These are phyloP conservation scores for Amanita rimosa DNA, from an alignment of 768 basidiomycete genomes.

Conservation along the genomic window DNA sequence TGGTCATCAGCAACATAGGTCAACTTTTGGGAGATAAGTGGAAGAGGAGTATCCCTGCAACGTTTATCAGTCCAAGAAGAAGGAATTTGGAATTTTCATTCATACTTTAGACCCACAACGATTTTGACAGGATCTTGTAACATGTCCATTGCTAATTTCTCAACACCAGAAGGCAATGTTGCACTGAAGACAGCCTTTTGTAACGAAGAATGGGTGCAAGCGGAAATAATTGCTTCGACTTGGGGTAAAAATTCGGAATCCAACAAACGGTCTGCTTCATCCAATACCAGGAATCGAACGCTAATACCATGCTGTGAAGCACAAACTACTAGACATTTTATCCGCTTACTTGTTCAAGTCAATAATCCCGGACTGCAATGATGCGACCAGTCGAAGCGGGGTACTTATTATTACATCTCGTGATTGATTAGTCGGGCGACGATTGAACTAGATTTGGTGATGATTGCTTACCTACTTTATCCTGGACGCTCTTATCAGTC, in stretches of 20 bases:
- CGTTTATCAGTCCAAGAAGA: slow-evolving; percentile 3
- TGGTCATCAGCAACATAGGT: slow-evolving; percentile 88
- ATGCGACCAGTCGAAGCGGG: slow-evolving; percentile 77
- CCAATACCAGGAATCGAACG: slow-evolving; percentile 77
- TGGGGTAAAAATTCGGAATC: slow-evolving; percentile 85
- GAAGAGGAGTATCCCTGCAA: slow-evolving; percentile 82
- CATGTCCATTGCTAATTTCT: slow-evolving; percentile 81
- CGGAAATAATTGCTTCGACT: slow-evolving; percentile 75
- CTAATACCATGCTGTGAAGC: slow-evolving; percentile 25
- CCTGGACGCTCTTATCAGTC: slow-evolving; percentile 55
- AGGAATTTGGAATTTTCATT: slow-evolving; percentile 7
- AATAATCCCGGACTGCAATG: slow-evolving; percentile 57
- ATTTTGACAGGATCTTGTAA: slow-evolving; percentile 80
- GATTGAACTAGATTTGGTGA: neutral
- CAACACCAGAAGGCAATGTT: slow-evolving; percentile 81
- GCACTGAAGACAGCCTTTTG: slow-evolving; percentile 94
- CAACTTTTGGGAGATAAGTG: slow-evolving; percentile 80
- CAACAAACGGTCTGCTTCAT: slow-evolving; percentile 88
- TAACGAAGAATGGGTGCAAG: slow-evolving; percentile 55
- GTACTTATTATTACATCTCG: slow-evolving; percentile 89
- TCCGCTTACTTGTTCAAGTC: slow-evolving; percentile 59
- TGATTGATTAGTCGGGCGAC: neutral
- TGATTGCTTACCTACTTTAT: slow-evolving; percentile 58
- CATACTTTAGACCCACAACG: slow-evolving; percentile 94
- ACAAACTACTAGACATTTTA: neutral